Evolutionary conservation across 306 rosid species (phyloP), one percentile per base, ranked within the genome.

Genomic region (Vachellia pachyceras): DNA sequence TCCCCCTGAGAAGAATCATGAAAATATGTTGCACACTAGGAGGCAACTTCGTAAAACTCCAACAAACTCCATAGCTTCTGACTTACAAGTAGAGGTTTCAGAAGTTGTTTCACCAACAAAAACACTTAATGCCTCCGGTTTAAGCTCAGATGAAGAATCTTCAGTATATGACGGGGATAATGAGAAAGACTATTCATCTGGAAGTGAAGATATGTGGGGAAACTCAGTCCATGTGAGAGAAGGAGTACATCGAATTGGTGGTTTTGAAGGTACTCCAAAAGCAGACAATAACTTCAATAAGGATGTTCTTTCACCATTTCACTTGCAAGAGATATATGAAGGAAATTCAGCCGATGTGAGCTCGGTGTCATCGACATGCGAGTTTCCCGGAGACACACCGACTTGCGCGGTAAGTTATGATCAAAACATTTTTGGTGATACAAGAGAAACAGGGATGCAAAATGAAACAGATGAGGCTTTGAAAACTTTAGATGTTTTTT

Each of bases 1-100:
- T 73, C 83, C 85, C 64, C 49, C 10, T 36, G 84, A 73, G 10
- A 81, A 69, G 84, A 79, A 75, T 73, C 73, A 86, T 0, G 89
- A 83, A 15, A 71, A 75, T 11, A 12, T 72, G 57, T 82, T 60
- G 20, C 71, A 69, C 54, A 10, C 77, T 13, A 73, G 75, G 14
- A 79, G 82, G 25, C 69, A 22, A 7, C 61, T 65, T 23, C 22
- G 69, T 82, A 97, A 87, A 25, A 85, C 90, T 12, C 91, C 88
- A 25, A 77, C 97, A 22, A 36, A 54, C 63, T 93, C 97, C 75
- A 72, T 93, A 63, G 98, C 99, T 71, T 96, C 98, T 78, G 99
- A 96, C 49, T 17, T 93, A 65, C 97, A 96, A 75, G 99, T 96
- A 41, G 99, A 93, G 91, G 87, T 92, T 75, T 96, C 99, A 18